These are phyloP conservation scores for Cucurbita ficifolia DNA, from an alignment of 306 rosid genomes.

Conservation along the genomic window DNA sequence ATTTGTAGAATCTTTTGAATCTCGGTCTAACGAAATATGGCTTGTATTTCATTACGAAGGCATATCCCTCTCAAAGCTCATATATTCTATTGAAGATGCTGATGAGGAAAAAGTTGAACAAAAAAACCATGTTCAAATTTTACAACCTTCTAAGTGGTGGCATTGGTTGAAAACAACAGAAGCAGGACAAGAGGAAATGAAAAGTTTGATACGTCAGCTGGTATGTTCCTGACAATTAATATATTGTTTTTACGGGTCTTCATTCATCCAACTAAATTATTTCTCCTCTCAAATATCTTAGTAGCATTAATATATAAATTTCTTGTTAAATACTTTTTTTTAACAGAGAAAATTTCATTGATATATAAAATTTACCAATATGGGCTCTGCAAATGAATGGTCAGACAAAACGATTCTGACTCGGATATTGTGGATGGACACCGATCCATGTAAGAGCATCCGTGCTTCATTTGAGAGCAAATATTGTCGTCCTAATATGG, in stretches of 20 bases:
- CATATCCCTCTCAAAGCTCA: constrained; percentile 61
- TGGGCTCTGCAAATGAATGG: too few relatives aligned
- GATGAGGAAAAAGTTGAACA: constrained; percentile 39
- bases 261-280: background rate
- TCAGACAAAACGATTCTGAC: background rate
- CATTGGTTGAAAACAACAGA: constrained; percentile 89
- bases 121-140: constrained; percentile 39
- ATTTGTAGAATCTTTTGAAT: constrained; percentile 86
- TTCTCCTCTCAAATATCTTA: background rate
- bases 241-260: background rate
- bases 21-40: constrained; percentile 87
- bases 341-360: background rate
- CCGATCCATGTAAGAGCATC: constrained; percentile 9
- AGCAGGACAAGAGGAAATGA: constrained; percentile 81
- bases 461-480: constrained; percentile 15
- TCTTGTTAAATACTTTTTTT: background rate
- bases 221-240: constrained; percentile 28
- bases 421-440: constrained; percentile 16
- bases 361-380: background rate
- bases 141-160: constrained; percentile 93
- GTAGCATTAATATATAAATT: background rate
- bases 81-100: constrained; percentile 57
- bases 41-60: constrained; percentile 84
- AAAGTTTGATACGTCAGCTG: constrained; percentile 80
- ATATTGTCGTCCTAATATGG: background rate